Evolutionary conservation across 306 rosid species (phyloP).

Genomic region (Inga leiocalycina): DNA sequence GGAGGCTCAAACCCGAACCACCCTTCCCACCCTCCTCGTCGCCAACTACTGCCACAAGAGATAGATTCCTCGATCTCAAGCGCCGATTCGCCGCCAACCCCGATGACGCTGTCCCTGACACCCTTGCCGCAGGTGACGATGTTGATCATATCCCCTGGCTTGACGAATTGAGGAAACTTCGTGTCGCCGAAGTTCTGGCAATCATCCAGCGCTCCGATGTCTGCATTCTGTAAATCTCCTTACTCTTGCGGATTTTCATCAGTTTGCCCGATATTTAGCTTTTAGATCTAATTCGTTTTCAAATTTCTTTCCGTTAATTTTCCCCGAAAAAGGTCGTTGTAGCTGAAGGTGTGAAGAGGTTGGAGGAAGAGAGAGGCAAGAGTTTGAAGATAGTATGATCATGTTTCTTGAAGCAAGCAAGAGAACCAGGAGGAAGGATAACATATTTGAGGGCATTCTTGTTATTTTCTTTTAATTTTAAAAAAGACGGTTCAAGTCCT

Average conservation of each 20-base stretch:
- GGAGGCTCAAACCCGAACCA: conserved; percentile 64
- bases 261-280: neutral
- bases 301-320: neutral
- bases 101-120: too few relatives aligned
- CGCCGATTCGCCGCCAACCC: conserved; percentile 50
- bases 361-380: conserved; percentile 58
- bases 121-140: neutral
- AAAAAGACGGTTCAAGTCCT: too few relatives aligned
- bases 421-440: too few relatives aligned
- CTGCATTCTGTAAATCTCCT: conserved; percentile 55
- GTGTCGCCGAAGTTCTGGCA: conserved; percentile 68
- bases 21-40: conserved; percentile 54
- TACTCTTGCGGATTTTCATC: neutral
- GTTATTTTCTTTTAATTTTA: too few relatives aligned
- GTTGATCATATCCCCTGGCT: conserved; percentile 68
- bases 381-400: neutral
- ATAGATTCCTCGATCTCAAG: conserved; percentile 58
- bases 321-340: conserved; percentile 56
- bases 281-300: conserved; percentile 47
- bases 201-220: conserved; percentile 66
- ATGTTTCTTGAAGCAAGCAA: too few relatives aligned
- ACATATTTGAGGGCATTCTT: too few relatives aligned
- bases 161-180: conserved; percentile 62
- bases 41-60: conserved; percentile 55
- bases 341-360: conserved; percentile 66